phyloP scores from a whole-genome alignment of 2,329 filamentous ascomycete genomes.

The Diaporthe helianthi region DNA sequence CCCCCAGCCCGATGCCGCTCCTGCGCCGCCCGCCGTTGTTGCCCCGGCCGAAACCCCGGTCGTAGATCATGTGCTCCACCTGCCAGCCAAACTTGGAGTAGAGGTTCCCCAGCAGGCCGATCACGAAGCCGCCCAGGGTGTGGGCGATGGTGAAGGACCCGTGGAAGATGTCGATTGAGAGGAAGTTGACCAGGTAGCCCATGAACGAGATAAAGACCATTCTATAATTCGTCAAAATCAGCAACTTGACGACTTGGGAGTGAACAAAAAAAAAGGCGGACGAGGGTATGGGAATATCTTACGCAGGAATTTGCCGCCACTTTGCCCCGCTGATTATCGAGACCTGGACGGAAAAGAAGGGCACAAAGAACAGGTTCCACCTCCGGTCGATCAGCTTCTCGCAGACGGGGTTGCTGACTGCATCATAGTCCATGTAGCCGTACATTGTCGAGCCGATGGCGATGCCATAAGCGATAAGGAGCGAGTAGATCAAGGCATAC shows the following conservation, averaged over 20 bases:
- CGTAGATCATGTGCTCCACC: conserved; percentile 4
- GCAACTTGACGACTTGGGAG: not conserved
- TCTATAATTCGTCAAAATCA: not conserved
- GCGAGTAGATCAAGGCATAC: conserved; percentile 9
- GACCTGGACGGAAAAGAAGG: conserved; percentile 4
- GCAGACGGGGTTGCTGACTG: conserved; percentile 15
- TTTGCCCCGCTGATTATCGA: conserved; percentile 7
- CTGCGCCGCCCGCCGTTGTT: not conserved
- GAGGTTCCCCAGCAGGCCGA: not conserved
- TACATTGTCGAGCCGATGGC: conserved; percentile 6
- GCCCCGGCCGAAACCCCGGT: not conserved
- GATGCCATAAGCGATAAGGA: conserved; percentile 9
- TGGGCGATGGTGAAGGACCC: conserved; percentile 7
- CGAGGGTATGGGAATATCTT: not conserved
- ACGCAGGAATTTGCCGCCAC: conserved; percentile 10
- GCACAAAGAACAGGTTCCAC: conserved; percentile 15
- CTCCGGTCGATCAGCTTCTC: not conserved
- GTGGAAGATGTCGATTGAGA: conserved; percentile 10
- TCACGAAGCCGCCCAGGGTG: conserved; percentile 8
- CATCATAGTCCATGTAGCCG: conserved; percentile 11
- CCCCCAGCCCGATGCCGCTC: conserved; percentile 7
- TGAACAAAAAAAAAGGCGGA: too few species aligned
- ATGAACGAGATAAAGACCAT: conserved; percentile 17
- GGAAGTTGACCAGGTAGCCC: conserved; percentile 18
- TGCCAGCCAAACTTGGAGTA: conserved; percentile 20